phyloP scores from a whole-genome alignment of 257 asterid species.

The Echium plantagineum region DNA sequence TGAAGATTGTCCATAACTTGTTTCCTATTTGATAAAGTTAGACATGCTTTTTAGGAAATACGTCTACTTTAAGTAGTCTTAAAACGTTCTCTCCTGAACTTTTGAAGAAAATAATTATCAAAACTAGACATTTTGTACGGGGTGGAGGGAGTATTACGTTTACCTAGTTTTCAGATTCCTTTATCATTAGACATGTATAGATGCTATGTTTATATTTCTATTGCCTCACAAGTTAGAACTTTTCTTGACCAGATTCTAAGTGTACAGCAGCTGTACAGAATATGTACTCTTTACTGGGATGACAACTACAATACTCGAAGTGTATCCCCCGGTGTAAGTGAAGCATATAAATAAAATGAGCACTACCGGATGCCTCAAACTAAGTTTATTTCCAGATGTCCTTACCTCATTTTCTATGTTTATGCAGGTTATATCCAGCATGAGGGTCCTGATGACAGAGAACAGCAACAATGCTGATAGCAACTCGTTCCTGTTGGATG shows the following conservation, averaged over 20 bases:
- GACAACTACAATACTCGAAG: conserved; percentile 92
- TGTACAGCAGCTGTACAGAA: conserved; percentile 97
- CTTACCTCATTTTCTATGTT: background rate
- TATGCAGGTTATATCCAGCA: conserved; percentile 82
- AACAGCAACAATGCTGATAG: conserved; percentile 74
- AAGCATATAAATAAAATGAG: background rate
- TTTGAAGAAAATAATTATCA: too few species aligned
- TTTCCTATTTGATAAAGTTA: too few species aligned
- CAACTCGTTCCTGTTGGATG: conserved; percentile 88
- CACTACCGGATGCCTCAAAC: background rate
- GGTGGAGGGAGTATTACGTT: background rate
- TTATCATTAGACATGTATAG: background rate
- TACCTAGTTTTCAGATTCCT: background rate
- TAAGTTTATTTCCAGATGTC: background rate
- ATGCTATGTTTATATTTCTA: background rate
- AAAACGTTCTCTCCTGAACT: too few species aligned
- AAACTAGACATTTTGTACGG: too few species aligned
- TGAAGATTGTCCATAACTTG: too few species aligned
- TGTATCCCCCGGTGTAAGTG: conserved; percentile 80
- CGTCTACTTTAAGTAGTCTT: too few species aligned
- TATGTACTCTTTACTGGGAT: conserved; percentile 89
- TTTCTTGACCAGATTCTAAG: conserved; percentile 62
- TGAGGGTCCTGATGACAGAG: conserved; percentile 96
- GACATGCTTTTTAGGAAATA: too few species aligned
- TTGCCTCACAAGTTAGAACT: conserved; percentile 13